phyloP scores from a whole-genome alignment of 352 stramenopile genomes.

The Paralagenidium karlingii region DNA sequence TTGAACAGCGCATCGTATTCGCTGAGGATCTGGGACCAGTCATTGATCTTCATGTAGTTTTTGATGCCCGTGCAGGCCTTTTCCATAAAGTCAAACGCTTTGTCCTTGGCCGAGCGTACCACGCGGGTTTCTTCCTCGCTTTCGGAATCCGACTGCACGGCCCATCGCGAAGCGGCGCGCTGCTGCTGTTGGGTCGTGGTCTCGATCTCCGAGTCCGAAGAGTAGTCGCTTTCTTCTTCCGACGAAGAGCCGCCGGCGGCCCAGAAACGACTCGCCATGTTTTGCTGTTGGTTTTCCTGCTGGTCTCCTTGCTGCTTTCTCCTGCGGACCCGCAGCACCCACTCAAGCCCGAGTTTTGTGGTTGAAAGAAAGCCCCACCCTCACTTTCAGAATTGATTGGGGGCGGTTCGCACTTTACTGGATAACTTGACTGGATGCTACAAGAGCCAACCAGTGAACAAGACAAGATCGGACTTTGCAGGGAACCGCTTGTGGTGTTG shows the following conservation, averaged over 20 bases:
- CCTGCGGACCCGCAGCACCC: no score
- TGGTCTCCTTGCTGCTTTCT: no score
- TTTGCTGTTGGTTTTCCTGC: constrained; percentile 1
- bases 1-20: constrained; percentile 93
- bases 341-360: no score
- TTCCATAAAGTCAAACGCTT: constrained; percentile 67
- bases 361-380: no score
- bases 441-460: no score
- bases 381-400: no score
- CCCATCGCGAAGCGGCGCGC: constrained; percentile 62
- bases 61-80: constrained; percentile 51
- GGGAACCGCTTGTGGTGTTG: no score
- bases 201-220: constrained; percentile 62
- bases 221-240: constrained; percentile 56
- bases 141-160: constrained; percentile 73
- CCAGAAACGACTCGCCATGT: constrained; percentile 80
- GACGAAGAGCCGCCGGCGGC: constrained; percentile 65
- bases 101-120: constrained; percentile 92
- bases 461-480: no score
- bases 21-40: constrained; percentile 91
- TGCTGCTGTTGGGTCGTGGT: constrained; percentile 59
- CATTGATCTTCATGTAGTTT: constrained; percentile 93
- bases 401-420: no score
- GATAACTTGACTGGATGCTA: no score
- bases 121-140: constrained; percentile 86